Base-by-base conservation (phyloP, 768 basidiomycete genomes). In the Boletus speciosus region DNA sequence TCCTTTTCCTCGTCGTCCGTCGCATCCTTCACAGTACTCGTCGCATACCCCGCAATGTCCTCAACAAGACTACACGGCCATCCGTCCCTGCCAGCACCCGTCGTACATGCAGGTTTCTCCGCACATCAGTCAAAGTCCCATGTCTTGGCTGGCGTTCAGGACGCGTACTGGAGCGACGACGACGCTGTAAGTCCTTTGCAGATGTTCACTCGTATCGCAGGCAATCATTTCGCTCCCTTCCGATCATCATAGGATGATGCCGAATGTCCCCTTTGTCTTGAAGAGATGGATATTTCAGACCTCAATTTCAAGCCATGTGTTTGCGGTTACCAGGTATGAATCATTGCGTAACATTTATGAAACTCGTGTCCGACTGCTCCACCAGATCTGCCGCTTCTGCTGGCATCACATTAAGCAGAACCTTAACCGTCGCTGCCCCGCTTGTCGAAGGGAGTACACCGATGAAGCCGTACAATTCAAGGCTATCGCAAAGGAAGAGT, bases 221-320 rank as follows among this genome's bases (percentile, higher is more conserved):
- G 41, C 47, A 54, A 35, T 57, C 49, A 58, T 58, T 37, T 61
- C 51, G 52, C 41, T 58, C 49, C 43, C 47, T n/a, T 35, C 56
- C 52, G 66, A 64, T 63, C 47, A 50, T 50, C 59, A 2, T 62
- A 98, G 96, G 96, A 98, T 70, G 94, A 98, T 67, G 90, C 90
- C 58, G 97, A 98, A 66, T 99, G 97, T 75, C 93, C 97, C 42
- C 83, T 99, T 55, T 99, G 97, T 75, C 84, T 98, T 41, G 96
- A 98, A 68, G 94, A 97, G 76, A 93, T 99, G 88, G 97, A 98
- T 75, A 84, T 98, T 62, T 93, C 93, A 47, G 97, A 99, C 81
- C 83, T 98, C 72, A 96, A 96, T 77, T 99, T 99, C 78, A 96
- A 94, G 77, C 97, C 97, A 27, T 99, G 97, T 73, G 85, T 94